A percentile compares a stretch with the other conserved stretches of the same genome.
Evolutionary conservation across 805 yeast genomes (phyloP).

Genomic region (Suhomyces vadensis): DNA sequence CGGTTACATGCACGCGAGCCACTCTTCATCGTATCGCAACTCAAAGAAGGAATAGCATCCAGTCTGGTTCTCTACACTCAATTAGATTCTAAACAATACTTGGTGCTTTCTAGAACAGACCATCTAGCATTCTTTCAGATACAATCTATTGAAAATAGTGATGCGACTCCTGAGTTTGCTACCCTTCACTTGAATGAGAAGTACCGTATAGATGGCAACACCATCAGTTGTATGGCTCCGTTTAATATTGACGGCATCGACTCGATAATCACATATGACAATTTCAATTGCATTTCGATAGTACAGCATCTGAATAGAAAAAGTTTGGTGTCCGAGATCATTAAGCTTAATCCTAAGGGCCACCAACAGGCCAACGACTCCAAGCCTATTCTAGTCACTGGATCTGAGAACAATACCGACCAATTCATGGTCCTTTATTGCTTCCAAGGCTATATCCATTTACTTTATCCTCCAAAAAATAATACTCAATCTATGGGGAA

Average conservation of each 20-base stretch:
- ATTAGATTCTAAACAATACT: neutral
- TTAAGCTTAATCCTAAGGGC: conserved; percentile 18
- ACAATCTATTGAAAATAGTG: too few relatives aligned
- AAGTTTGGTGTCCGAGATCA: conserved; percentile 7
- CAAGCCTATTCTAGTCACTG: conserved; percentile 18
- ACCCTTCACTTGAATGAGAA: neutral
- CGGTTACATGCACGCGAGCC: neutral
- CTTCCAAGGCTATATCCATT: conserved; percentile 14
- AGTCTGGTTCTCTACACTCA: neutral
- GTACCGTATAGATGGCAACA: neutral
- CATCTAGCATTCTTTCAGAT: conserved; percentile 1
- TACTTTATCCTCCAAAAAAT: conserved; percentile 1
- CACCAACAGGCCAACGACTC: conserved; percentile 27
- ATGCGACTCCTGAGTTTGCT: too few relatives aligned
- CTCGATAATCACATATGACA: conserved; percentile 2
- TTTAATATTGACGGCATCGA: neutral
- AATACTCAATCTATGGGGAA: neutral
- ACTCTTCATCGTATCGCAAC: neutral
- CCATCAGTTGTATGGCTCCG: neutral
- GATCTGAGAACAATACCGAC: conserved; percentile 13
- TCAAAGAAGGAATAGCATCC: conserved; percentile 2
- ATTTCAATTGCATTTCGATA: conserved; percentile 1
- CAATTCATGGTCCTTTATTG: conserved; percentile 21
- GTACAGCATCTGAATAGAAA: neutral
- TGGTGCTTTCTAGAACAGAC: neutral